A percentile compares a stretch with the other conserved stretches of the same genome.
phyloP scores from a whole-genome alignment of 2,329 filamentous ascomycete genomes.

The Fusarium sp. region DNA sequence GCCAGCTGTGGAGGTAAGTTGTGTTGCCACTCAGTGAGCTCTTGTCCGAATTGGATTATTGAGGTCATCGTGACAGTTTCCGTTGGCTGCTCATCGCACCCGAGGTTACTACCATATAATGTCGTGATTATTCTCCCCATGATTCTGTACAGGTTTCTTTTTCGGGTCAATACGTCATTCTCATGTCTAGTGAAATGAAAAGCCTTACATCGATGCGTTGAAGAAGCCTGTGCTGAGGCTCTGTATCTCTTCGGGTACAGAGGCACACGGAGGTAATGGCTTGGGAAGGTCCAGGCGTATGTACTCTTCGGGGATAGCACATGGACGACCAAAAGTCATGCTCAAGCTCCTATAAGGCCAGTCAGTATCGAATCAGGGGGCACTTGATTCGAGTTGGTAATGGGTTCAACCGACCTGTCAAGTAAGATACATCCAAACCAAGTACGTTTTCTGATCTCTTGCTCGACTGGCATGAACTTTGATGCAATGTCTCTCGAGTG shows the following conservation, averaged over 20 bases:
- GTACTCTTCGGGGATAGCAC: not conserved
- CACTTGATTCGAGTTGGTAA: not conserved
- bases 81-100: not conserved
- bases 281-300: not conserved
- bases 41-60: not conserved
- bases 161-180: not conserved
- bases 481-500: slow-evolving; percentile 2
- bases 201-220: not conserved
- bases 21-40: not conserved
- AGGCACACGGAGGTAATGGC: not conserved
- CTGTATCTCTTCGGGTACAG: not conserved
- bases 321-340: not conserved
- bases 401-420: not conserved
- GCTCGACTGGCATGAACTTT: not conserved
- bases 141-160: not conserved
- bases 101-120: not conserved
- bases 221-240: not conserved
- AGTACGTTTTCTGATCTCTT: not conserved
- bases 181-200: not conserved
- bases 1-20: not conserved
- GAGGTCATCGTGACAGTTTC: not conserved
- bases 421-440: not conserved
- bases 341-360: not conserved
- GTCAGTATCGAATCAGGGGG: not conserved
- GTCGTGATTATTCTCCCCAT: not conserved